These are phyloP conservation scores for Exsudoporus floridanus DNA, from an alignment of 1,284 basidiomycete genomes.

Conservation along the genomic window DNA sequence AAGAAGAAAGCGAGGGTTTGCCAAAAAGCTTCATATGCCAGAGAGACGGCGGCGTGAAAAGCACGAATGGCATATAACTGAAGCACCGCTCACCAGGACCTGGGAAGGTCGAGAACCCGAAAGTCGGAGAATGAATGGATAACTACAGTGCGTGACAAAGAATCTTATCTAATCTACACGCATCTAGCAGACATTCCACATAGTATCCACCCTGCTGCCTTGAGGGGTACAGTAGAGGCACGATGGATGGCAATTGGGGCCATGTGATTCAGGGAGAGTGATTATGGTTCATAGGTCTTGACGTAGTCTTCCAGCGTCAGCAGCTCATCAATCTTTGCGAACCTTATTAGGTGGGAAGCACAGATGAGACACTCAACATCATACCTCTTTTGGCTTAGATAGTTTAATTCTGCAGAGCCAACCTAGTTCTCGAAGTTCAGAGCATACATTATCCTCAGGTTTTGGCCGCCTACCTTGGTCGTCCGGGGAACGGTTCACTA, in stretches of 20 bases:
- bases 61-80: too few relatives aligned
- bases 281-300: conserved; percentile 58
- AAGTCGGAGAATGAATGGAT: not conserved
- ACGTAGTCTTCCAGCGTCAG: conserved; percentile 81
- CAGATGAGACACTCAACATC: conserved; percentile 39
- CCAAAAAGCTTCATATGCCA: too few relatives aligned
- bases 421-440: conserved; percentile 47
- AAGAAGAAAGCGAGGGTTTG: too few relatives aligned
- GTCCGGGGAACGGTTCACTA: conserved; percentile 91
- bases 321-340: conserved; percentile 65
- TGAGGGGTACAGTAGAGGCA: conserved; percentile 1
- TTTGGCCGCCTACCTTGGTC: conserved; percentile 64
- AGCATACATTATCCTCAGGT: not conserved
- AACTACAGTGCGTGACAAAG: not conserved
- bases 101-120: too few relatives aligned
- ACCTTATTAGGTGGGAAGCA: not conserved
- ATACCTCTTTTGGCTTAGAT: conserved; percentile 71
- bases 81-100: too few relatives aligned
- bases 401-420: conserved; percentile 96
- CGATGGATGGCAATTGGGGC: conserved; percentile 37
- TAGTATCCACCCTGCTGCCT: not conserved
- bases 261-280: conserved; percentile 9
- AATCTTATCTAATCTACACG: conserved; percentile 13
- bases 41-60: too few relatives aligned
- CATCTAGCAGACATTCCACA: not conserved